Evolutionary conservation across 2,329 filamentous ascomycete genomes (phyloP), one percentile per base, ranked within the genome.

Genomic region (Ophiocordyceps unilateralis): DNA sequence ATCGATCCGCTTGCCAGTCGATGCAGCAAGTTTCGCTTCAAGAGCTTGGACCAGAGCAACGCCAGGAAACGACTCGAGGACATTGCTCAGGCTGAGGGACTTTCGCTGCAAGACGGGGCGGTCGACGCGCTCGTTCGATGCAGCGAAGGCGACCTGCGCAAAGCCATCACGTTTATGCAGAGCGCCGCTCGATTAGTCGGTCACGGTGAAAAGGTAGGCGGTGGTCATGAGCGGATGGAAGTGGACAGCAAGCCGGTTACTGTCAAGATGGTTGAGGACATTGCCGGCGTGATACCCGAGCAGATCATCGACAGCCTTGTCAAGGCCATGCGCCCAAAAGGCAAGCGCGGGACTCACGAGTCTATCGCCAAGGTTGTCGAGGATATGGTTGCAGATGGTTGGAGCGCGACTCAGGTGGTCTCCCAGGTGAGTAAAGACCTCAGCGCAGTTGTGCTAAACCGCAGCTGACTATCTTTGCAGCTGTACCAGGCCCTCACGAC

Each of bases 21-120:
- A 53, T 99, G 91, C 66, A 87, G 80, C 62, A 98, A 98, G 64
- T 98, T 98, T 59, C 74, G 91, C 26, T 99, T 98, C 74, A 98
- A 98, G 75, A 85, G 83, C 49, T 66, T 98, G 49, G 89, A 95
- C 58, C 82, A 88, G 54, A 76, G 75, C 8, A 93, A 93, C 56
- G 86, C 91, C 8, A 80, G 78, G 52, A 76, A 72, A 55, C 70
- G 93, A 43, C 65, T 99, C 12, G 76, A 82, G 53, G 76, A 87
- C 43, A 98, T 99, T 62, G 87, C 91, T 1, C 64, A 68, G 43
- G 69, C 78, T 39, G 91, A 98, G 60, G 76, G 77, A 1, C 81
- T 99, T 5, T 65, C 60, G 36, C 62, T 95, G 26, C 85, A 86
- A 47, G 70, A 80, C 10, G 88, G 86, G 0, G 88, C 86, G 0